A percentile compares a stretch with the other conserved stretches of the same genome.
phyloP scores from a whole-genome alignment of 345 rosid species.

The Eucalyptus decipiens region DNA sequence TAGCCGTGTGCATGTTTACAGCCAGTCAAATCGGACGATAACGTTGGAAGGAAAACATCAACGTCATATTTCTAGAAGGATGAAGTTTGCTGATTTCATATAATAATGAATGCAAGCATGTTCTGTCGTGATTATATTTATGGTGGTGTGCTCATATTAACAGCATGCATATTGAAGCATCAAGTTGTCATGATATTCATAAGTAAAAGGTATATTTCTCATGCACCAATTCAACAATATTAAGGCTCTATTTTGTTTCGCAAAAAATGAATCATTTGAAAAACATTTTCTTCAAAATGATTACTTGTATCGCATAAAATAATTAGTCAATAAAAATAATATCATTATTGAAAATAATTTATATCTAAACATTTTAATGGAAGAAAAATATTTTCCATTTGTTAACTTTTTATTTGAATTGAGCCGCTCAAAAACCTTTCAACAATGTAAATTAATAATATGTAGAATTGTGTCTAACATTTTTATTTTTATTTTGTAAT shows the following conservation, averaged over 20 bases:
- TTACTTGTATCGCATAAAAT: rapidly evolving
- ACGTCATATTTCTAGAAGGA: background rate
- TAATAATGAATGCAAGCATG: background rate
- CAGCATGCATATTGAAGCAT: background rate
- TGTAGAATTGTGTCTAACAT: too few relatives aligned
- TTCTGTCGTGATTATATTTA: background rate
- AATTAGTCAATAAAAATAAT: too few relatives aligned
- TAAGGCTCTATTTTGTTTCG: rapidly evolving
- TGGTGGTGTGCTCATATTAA: background rate
- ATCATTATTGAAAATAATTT: rapidly evolving
- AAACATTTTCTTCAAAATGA: rapidly evolving
- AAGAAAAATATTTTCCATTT: too few relatives aligned
- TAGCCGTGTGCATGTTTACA: background rate
- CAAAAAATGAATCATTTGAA: background rate
- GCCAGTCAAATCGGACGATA: background rate
- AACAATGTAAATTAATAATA: too few relatives aligned
- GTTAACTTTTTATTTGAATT: background rate
- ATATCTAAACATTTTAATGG: too few relatives aligned
- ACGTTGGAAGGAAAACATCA: background rate
- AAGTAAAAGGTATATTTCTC: background rate
- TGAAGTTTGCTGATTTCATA: background rate
- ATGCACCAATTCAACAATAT: background rate
- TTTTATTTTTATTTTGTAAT: too few relatives aligned
- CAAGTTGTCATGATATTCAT: background rate
- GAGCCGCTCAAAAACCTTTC: background rate